These are phyloP conservation scores for Paecilomyces sp. DNA, from an alignment of 2,329 filamentous ascomycete species.

Conservation along the genomic window DNA sequence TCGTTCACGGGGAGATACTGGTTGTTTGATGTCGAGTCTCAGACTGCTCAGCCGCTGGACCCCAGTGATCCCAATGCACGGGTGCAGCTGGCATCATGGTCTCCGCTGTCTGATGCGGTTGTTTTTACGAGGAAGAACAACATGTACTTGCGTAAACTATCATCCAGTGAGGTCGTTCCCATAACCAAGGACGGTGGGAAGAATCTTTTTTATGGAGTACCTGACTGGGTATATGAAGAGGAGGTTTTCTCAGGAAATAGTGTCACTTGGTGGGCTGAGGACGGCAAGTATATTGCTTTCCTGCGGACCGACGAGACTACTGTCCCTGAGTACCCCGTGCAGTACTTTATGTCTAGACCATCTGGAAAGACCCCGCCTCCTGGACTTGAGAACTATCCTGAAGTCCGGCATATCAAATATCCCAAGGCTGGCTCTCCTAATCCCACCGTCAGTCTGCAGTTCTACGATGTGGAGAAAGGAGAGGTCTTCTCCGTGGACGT, in stretches of 20 bases:
- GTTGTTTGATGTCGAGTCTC: constrained; percentile 81
- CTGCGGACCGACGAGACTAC: constrained; percentile 87
- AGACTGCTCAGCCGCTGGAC: constrained; percentile 70
- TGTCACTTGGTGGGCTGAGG: constrained; percentile 91
- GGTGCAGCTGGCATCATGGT: constrained; percentile 84
- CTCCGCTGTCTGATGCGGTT: constrained; percentile 74
- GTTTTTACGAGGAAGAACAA: constrained; percentile 92
- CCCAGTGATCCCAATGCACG: constrained; percentile 56
- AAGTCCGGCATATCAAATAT: constrained; percentile 89
- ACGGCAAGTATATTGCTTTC: constrained; percentile 85
- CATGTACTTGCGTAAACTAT: constrained; percentile 67
- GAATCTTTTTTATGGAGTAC: constrained; percentile 89
- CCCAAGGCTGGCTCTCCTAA: constrained; percentile 94
- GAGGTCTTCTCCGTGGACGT: constrained; percentile 76
- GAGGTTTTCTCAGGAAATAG: constrained; percentile 74
- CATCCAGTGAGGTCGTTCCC: constrained; percentile 54
- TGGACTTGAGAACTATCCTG: constrained; percentile 83
- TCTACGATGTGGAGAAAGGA: constrained; percentile 73
- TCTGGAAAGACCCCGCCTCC: constrained; percentile 61
- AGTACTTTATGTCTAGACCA: constrained; percentile 86
- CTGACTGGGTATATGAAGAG: constrained; percentile 94
- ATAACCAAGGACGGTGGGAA: constrained; percentile 82
- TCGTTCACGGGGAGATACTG: constrained; percentile 83
- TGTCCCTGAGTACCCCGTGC: constrained; percentile 85
- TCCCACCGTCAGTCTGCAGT: constrained; percentile 77